A percentile compares a stretch with the other conserved stretches of the same genome.
These are phyloP conservation scores for Ceriops tagal DNA, from an alignment of 345 rosid genomes.

Conservation along the genomic window DNA sequence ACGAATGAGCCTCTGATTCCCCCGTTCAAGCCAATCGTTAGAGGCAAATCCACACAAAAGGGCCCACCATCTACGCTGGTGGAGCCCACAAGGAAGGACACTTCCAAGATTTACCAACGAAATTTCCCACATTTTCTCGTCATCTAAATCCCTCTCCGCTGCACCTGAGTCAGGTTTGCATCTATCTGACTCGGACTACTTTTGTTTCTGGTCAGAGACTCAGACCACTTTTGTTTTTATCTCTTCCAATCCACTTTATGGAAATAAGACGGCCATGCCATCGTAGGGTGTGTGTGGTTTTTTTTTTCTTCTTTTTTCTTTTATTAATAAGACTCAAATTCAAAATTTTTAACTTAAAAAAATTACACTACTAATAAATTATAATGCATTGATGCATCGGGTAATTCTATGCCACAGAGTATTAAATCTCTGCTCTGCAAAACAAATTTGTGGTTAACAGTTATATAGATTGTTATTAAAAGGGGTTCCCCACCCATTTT, in stretches of 20 bases:
- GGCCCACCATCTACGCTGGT: neutral
- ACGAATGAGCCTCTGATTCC: neutral
- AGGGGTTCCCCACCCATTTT: no score
- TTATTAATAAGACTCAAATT: no score
- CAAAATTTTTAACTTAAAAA: no score
- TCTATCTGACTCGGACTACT: neutral
- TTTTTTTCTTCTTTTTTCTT: no score
- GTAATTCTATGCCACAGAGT: no score
- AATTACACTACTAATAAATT: no score
- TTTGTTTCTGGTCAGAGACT: neutral
- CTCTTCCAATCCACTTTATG: neutral
- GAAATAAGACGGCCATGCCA: neutral
- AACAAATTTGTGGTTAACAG: no score
- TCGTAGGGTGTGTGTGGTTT: no score
- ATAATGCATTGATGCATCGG: no score
- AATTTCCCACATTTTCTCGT: neutral
- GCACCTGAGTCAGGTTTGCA: neutral
- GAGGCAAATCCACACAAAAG: neutral
- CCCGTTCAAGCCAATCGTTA: no score
- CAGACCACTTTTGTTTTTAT: neutral
- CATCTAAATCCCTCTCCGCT: neutral
- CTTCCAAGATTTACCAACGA: neutral
- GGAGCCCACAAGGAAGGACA: neutral
- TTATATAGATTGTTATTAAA: no score
- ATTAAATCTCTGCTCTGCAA: no score